phyloP scores from a whole-genome alignment of 352 stramenopile genomes.

The Pythium scleroteichum region DNA sequence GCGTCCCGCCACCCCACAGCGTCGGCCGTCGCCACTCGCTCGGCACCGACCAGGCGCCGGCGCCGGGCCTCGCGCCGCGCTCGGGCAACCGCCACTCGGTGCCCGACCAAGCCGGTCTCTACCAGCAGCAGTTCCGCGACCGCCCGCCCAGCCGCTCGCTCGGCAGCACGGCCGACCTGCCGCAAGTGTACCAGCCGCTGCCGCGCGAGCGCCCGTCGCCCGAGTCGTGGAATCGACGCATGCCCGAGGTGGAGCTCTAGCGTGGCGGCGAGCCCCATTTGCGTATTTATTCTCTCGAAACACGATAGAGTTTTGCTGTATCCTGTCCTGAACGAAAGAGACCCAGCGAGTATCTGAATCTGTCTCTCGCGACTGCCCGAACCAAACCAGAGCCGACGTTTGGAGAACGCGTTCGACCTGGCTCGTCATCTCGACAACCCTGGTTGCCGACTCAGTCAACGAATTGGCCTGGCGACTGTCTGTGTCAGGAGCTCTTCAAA shows the following conservation, averaged over 20 bases:
- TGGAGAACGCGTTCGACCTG: no score
- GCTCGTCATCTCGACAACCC: no score
- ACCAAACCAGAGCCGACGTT: no score
- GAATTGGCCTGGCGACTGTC: no score
- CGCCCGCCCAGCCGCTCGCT: neutral
- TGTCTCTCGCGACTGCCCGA: no score
- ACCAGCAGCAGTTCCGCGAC: neutral
- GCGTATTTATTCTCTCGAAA: conserved; percentile 2
- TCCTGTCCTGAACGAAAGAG: no score
- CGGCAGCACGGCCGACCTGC: neutral
- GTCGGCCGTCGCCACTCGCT: neutral
- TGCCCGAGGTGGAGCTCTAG: neutral
- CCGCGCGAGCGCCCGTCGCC: neutral
- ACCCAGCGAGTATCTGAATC: no score
- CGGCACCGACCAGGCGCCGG: neutral
- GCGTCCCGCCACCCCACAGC: neutral
- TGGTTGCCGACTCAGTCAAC: no score
- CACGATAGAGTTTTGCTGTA: no score
- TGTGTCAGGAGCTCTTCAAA: no score
- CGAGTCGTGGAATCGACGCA: neutral
- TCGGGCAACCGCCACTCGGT: neutral
- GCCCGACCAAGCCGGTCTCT: neutral
- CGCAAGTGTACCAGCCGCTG: neutral
- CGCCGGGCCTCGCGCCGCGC: neutral
- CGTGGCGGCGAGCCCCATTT: neutral